phyloP scores from a whole-genome alignment of 805 yeast species.

The Saturnispora halmiae region DNA sequence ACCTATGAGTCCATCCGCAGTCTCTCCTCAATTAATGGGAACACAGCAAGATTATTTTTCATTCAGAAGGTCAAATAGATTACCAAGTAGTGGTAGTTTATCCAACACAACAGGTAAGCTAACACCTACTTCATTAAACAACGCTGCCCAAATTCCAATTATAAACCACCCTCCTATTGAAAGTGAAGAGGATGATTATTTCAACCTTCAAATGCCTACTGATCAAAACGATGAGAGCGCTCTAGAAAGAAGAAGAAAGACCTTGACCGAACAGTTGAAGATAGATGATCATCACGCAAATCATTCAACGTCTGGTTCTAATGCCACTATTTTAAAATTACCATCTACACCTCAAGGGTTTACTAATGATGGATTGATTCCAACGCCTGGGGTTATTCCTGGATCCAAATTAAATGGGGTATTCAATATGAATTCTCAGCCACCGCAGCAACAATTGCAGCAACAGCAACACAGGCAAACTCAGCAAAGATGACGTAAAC shows the following conservation, averaged over 20 bases:
- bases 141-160: constrained; percentile 2
- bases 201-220: neutral
- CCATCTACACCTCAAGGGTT: too few species aligned
- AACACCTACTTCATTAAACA: constrained; percentile 3
- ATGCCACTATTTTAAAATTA: neutral
- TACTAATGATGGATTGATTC: too few species aligned
- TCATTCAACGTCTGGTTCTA: neutral
- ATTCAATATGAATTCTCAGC: constrained; percentile 5
- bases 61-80: constrained; percentile 13
- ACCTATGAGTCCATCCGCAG: constrained; percentile 6
- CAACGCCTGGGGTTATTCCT: constrained; percentile 17
- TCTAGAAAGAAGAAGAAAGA: constrained; percentile 12
- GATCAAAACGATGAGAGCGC: neutral
- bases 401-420: constrained; percentile 12
- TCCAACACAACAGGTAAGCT: constrained; percentile 2
- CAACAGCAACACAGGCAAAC: neutral
- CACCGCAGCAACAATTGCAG: neutral
- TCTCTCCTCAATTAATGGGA: constrained; percentile 1
- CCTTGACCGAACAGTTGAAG: constrained; percentile 13
- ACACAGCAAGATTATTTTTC: constrained; percentile 14
- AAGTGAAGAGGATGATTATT: constrained; percentile 1
- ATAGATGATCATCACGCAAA: neutral
- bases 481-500: neutral
- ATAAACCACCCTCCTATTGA: neutral
- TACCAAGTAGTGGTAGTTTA: constrained; percentile 10